phyloP scores from a whole-genome alignment of 2,329 filamentous ascomycete species.

The Neoscytalidium dimidiatum region DNA sequence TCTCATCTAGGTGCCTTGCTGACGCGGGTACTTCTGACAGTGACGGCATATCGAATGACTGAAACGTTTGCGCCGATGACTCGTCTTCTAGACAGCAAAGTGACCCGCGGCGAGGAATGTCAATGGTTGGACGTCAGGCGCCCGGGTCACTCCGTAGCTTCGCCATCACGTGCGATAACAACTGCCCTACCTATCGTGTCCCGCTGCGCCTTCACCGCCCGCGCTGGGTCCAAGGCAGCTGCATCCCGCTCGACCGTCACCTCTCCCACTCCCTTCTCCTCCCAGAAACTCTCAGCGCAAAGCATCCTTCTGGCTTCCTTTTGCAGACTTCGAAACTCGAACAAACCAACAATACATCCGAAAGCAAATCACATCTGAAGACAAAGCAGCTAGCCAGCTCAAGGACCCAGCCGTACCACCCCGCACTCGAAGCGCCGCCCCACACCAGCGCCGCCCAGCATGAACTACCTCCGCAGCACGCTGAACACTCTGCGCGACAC shows the following conservation, averaged over 20 bases:
- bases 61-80: not conserved
- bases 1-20: not conserved
- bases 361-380: not conserved
- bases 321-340: not conserved
- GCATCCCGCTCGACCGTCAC: constrained; percentile 4
- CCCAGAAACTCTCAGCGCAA: not conserved
- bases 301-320: not conserved
- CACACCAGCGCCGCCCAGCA: constrained; percentile 39
- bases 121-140: constrained; percentile 5
- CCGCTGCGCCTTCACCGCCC: not conserved
- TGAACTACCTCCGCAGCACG: constrained; percentile 88
- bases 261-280: constrained; percentile 18
- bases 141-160: not conserved
- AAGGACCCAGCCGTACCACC: not conserved
- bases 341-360: not conserved
- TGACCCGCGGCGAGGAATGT: not conserved
- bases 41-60: not conserved
- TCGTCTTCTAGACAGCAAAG: not conserved
- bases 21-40: not conserved
- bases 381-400: constrained; percentile 5
- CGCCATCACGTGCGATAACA: constrained; percentile 1
- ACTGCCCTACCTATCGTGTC: not conserved
- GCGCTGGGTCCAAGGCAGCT: constrained; percentile 9
- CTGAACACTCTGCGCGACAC: constrained; percentile 90
- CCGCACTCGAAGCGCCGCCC: constrained; percentile 14